These are phyloP conservation scores for Dioscorea dumetorum DNA, from an alignment of 106 monocot species.

Conservation along the genomic window DNA sequence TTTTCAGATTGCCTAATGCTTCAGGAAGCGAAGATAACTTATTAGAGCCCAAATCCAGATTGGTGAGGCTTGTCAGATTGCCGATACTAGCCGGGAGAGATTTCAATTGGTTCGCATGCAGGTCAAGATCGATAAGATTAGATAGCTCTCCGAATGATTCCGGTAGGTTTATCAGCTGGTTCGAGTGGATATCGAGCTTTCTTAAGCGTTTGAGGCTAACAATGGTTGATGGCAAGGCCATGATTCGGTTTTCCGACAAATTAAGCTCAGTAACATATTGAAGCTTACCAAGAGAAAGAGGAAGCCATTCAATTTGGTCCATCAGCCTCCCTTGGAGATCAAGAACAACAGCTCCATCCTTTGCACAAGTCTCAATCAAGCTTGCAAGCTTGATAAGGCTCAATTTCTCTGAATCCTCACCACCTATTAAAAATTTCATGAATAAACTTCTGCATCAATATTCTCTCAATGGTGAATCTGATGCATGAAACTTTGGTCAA, in stretches of 20 bases:
- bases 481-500: neutral
- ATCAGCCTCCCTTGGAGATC: conserved; percentile 73
- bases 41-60: conserved; percentile 74
- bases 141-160: conserved; percentile 63
- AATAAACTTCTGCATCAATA: too few species aligned
- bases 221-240: conserved; percentile 69
- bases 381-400: conserved; percentile 92
- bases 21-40: conserved; percentile 61
- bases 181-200: conserved; percentile 83
- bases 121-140: conserved; percentile 61
- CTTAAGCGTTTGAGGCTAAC: conserved; percentile 47
- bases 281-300: conserved; percentile 79
- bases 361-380: conserved; percentile 72
- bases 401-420: conserved; percentile 36
- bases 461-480: too few species aligned
- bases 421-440: conserved; percentile 15
- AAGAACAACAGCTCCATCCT: conserved; percentile 47
- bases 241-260: conserved; percentile 79
- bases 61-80: conserved; percentile 47
- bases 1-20: conserved; percentile 56
- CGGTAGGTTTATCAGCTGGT: conserved; percentile 66
- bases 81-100: conserved; percentile 65
- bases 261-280: conserved; percentile 57
- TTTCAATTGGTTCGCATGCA: conserved; percentile 57
- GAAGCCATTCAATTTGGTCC: conserved; percentile 96